Conservation (phyloP, 305 asterid species). For the Fraxinus ornus region DNA sequence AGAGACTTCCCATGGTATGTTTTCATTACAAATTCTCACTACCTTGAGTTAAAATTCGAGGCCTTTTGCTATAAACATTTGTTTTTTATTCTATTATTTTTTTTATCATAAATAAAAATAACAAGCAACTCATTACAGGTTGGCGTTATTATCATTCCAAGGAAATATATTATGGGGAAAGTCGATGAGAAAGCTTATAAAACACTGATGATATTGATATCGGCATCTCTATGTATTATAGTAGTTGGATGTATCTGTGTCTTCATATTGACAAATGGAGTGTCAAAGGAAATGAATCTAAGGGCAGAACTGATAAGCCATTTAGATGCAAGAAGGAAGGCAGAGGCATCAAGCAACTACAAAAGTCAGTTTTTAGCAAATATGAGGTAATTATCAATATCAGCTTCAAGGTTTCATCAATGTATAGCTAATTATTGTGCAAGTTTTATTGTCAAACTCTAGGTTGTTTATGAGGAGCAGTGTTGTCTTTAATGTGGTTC, state of each 20-base stretch:
- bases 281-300: slow-evolving; percentile 88
- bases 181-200: slow-evolving; percentile 79
- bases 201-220: slow-evolving; percentile 65
- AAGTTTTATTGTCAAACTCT: background rate
- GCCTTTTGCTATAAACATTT: background rate
- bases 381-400: slow-evolving; percentile 60
- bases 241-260: slow-evolving; percentile 82
- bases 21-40: background rate
- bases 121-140: slow-evolving; percentile 46
- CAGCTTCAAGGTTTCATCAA: background rate
- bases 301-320: slow-evolving; percentile 80
- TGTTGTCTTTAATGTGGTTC: background rate
- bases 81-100: background rate
- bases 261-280: slow-evolving; percentile 81
- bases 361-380: slow-evolving; percentile 94
- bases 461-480: background rate
- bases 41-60: background rate
- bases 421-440: background rate
- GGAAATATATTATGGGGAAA: slow-evolving; percentile 89
- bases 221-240: slow-evolving; percentile 78
- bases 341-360: slow-evolving; percentile 89
- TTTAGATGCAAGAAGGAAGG: slow-evolving; percentile 85
- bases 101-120: background rate
- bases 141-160: slow-evolving; percentile 82
- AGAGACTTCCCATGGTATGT: slow-evolving; percentile 89